Evolutionary conservation across 106 monocot genomes (phyloP).

Genomic region (Allium sativum): DNA sequence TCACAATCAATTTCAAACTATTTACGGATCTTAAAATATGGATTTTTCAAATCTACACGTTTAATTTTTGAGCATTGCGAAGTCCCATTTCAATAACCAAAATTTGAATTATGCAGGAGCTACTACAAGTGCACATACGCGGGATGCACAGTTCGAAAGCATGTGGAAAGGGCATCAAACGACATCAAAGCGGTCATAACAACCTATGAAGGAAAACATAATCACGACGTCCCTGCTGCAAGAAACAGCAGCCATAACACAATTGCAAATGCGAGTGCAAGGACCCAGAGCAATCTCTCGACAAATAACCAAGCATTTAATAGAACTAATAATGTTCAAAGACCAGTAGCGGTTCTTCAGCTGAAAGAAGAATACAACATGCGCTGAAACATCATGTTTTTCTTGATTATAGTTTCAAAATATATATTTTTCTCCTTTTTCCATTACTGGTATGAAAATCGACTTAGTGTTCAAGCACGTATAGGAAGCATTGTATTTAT

Average conservation of each 20-base stretch:
- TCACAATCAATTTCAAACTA: no score
- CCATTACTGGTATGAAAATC: not conserved
- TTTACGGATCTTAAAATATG: no score
- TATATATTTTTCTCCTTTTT: not conserved
- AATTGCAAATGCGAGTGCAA: constrained; percentile 2
- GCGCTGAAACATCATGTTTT: not conserved
- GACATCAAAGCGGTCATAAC: constrained; percentile 67
- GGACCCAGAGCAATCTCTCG: not conserved
- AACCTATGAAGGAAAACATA: constrained; percentile 83
- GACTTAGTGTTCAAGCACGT: not conserved
- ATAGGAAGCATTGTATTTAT: not conserved
- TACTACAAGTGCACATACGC: constrained; percentile 71
- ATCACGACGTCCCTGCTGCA: constrained; percentile 53
- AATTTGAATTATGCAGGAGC: constrained; percentile 44
- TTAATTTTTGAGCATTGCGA: no score
- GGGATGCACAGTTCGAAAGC: constrained; percentile 52
- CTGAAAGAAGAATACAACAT: constrained; percentile 28
- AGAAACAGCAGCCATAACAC: constrained; percentile 41
- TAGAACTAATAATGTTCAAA: constrained; percentile 7
- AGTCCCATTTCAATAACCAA: no score
- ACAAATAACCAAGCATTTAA: constrained; percentile 5
- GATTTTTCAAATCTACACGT: no score
- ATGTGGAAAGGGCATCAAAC: constrained; percentile 65
- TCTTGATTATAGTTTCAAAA: not conserved
- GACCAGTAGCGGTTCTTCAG: constrained; percentile 18